A percentile compares a stretch with the other conserved stretches of the same genome.
Conservation (phyloP, 805 yeast genomes). For the Ogataea pini region DNA sequence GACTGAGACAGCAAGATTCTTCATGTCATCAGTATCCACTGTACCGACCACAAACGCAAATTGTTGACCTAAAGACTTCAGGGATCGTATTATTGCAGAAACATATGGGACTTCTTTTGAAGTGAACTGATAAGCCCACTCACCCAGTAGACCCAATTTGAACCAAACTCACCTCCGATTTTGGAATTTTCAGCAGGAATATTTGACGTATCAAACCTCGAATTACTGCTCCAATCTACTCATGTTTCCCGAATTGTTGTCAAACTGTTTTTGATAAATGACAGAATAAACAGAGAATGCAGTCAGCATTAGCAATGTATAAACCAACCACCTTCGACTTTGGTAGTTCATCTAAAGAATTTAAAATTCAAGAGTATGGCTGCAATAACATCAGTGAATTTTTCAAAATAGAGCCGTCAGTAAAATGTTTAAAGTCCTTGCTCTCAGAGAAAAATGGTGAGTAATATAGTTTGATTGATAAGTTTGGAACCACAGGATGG, state of each 20-base stretch:
- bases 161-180: conserved; percentile 24
- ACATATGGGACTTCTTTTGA: conserved; percentile 24
- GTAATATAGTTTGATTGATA: conserved; percentile 28
- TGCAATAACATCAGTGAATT: conserved; percentile 21
- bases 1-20: conserved; percentile 28
- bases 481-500: conserved; percentile 26
- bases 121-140: conserved; percentile 23
- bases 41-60: conserved; percentile 26
- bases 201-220: conserved; percentile 19
- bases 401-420: conserved; percentile 25
- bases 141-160: conserved; percentile 32
- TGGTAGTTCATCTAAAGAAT: conserved; percentile 14
- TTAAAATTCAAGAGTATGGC: conserved; percentile 23
- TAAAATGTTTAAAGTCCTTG: conserved; percentile 29
- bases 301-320: conserved; percentile 9
- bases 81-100: conserved; percentile 26
- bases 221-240: conserved; percentile 26
- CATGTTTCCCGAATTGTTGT: conserved; percentile 8
- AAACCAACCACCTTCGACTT: conserved; percentile 22
- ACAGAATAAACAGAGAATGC: conserved; percentile 27
- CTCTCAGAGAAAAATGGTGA: conserved; percentile 28
- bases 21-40: conserved; percentile 27
- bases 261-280: conserved; percentile 13
- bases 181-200: conserved; percentile 29
- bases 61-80: conserved; percentile 27